These are phyloP conservation scores for Podaxis mareebaensis DNA, from an alignment of 768 basidiomycete species.

Conservation along the genomic window DNA sequence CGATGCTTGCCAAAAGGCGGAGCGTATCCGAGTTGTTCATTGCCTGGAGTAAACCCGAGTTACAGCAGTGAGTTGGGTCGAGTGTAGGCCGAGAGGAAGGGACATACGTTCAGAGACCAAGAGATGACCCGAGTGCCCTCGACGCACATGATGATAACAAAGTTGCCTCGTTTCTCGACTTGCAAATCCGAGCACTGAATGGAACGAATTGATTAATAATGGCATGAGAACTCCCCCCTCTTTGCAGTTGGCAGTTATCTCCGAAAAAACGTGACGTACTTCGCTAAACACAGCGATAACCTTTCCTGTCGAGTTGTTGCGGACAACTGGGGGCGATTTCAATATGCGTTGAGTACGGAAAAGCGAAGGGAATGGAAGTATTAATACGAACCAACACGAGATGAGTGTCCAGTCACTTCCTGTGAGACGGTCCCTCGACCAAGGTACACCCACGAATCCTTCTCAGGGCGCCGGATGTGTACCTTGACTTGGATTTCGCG, in stretches of 20 bases:
- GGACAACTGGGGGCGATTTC: conserved; percentile 47
- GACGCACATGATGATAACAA: conserved; percentile 80
- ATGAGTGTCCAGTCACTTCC: conserved; percentile 73
- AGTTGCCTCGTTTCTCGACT: conserved; percentile 87
- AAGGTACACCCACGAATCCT: conserved; percentile 79
- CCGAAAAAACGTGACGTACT: conserved; percentile 38
- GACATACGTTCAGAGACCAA: conserved; percentile 79
- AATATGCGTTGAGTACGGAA: conserved; percentile 1
- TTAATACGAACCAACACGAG: conserved; percentile 68
- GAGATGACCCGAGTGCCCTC: conserved; percentile 75
- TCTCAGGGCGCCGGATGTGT: conserved; percentile 77
- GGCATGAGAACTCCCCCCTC: not conserved
- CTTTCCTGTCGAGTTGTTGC: conserved; percentile 65
- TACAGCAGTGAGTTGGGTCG: conserved; percentile 7
- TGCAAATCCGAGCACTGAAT: conserved; percentile 66
- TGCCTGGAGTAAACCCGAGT: conserved; percentile 46
- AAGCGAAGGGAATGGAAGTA: not conserved
- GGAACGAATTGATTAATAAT: not conserved
- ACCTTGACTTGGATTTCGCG: conserved; percentile 84
- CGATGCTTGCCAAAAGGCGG: conserved; percentile 78
- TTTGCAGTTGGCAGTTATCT: not conserved
- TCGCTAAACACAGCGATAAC: conserved; percentile 70
- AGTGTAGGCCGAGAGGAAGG: conserved; percentile 3
- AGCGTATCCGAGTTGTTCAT: conserved; percentile 83
- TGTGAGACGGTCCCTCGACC: conserved; percentile 78